Percentiles rank a stretch among this genome's conserved stretches.
These are phyloP conservation scores for Chlamydomonas applanata DNA, from an alignment of 139 green algal genomes.

Conservation along the genomic window DNA sequence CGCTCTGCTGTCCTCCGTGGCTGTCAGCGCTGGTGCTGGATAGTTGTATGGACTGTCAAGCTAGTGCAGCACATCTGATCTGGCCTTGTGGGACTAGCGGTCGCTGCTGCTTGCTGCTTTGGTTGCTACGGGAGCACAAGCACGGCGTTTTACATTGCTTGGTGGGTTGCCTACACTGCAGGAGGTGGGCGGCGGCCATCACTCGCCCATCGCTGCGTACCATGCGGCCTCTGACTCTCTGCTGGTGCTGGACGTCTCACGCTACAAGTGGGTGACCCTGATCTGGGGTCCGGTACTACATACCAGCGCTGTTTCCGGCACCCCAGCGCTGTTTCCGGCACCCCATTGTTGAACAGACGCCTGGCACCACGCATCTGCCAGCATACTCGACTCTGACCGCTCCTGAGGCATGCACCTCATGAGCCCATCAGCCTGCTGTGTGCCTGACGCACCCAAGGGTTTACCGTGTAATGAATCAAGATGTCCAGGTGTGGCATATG, in stretches of 20 bases:
- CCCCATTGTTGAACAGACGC: too few relatives aligned
- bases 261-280: constrained; percentile 1
- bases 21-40: neutral
- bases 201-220: constrained; percentile 5
- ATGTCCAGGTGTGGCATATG: neutral
- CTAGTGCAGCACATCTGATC: too few relatives aligned
- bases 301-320: neutral
- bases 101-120: too few relatives aligned
- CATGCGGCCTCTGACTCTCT: constrained; percentile 7
- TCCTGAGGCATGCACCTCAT: neutral
- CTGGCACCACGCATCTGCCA: too few relatives aligned
- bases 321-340: too few relatives aligned
- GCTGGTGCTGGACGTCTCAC: constrained; percentile 11
- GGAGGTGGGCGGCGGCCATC: constrained; percentile 2
- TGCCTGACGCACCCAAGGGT: neutral
- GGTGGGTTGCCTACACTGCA: too few relatives aligned
- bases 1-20: neutral
- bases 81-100: too few relatives aligned
- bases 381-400: neutral
- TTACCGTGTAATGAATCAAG: too few relatives aligned
- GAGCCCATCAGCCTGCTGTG: neutral
- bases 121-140: too few relatives aligned
- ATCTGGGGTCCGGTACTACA: neutral
- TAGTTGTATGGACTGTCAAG: too few relatives aligned
- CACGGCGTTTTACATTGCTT: too few relatives aligned